Percentiles rank a stretch among this genome's conserved stretches.
Evolutionary conservation across 345 rosid species (phyloP).

Genomic region (Murraya koenigii): DNA sequence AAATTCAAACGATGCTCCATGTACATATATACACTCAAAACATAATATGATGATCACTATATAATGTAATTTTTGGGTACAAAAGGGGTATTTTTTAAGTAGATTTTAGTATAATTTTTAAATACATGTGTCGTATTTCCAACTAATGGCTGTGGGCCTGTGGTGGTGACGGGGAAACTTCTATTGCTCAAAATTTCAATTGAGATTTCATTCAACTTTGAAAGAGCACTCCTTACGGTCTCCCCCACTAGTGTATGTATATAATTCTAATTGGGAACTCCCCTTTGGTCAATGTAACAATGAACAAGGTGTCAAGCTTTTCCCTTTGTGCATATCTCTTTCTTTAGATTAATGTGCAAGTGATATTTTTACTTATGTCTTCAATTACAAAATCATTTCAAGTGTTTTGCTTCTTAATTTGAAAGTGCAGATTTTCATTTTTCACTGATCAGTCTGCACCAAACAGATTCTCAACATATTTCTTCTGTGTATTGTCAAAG

Average conservation of each 20-base stretch:
- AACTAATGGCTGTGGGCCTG: constrained; percentile 22
- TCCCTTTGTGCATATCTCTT: not conserved
- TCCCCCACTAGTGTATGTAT: constrained; percentile 12
- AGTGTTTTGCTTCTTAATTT: not conserved
- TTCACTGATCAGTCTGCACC: not conserved
- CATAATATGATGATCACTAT: not conserved
- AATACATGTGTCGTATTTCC: not conserved
- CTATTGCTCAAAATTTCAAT: constrained; percentile 5
- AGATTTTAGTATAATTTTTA: not conserved
- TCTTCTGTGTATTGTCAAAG: not conserved
- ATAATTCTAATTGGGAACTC: not conserved
- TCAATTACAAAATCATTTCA: constrained; percentile 10
- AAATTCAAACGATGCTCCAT: no score
- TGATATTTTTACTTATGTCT: not conserved
- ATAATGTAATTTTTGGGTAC: not conserved
- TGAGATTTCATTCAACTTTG: constrained; percentile 20
- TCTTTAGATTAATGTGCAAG: not conserved
- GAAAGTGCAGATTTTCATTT: constrained; percentile 1
- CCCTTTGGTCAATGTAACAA: constrained; percentile 7
- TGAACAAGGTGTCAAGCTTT: not conserved
- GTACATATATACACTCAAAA: no score
- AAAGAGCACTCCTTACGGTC: not conserved
- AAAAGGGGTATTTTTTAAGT: not conserved
- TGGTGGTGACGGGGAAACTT: not conserved
- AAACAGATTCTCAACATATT: not conserved